phyloP scores from a whole-genome alignment of 257 asterid species.

The Handroanthus guayacan region DNA sequence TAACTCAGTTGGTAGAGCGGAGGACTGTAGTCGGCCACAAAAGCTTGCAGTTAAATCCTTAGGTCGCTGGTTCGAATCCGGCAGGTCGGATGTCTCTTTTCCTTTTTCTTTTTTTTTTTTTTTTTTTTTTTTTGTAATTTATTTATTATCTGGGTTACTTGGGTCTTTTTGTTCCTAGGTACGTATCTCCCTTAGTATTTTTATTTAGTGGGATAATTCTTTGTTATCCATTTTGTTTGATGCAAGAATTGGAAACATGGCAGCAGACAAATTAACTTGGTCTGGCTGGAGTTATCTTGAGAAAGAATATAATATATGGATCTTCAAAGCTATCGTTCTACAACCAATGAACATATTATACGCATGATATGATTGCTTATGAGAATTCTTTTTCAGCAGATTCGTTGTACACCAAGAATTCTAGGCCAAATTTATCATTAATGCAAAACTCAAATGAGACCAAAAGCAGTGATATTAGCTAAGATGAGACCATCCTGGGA shows the following conservation, averaged over 20 bases:
- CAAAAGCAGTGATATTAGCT: background rate
- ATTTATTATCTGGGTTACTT: background rate
- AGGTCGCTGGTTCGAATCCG: slow-evolving; percentile 98
- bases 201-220: background rate
- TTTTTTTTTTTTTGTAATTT: too few relatives aligned
- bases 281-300: background rate
- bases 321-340: background rate
- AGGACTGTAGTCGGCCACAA: slow-evolving; percentile 58
- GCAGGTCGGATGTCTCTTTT: slow-evolving; percentile 82
- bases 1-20: slow-evolving; percentile 86
- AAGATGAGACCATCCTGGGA: background rate
- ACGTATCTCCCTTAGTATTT: too few relatives aligned
- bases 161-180: too few relatives aligned
- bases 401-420: background rate
- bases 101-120: slow-evolving; percentile 32
- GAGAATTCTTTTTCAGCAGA: background rate
- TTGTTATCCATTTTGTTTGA: background rate
- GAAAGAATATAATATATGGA: background rate
- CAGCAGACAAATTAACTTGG: background rate
- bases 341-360: background rate
- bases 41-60: slow-evolving; percentile 46
- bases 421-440: background rate
- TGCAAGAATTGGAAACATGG: background rate
- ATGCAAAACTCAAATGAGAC: background rate
- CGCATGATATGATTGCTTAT: background rate